Evolutionary conservation across 768 basidiomycete species (phyloP).

Genomic region (Amanita inopinata): DNA sequence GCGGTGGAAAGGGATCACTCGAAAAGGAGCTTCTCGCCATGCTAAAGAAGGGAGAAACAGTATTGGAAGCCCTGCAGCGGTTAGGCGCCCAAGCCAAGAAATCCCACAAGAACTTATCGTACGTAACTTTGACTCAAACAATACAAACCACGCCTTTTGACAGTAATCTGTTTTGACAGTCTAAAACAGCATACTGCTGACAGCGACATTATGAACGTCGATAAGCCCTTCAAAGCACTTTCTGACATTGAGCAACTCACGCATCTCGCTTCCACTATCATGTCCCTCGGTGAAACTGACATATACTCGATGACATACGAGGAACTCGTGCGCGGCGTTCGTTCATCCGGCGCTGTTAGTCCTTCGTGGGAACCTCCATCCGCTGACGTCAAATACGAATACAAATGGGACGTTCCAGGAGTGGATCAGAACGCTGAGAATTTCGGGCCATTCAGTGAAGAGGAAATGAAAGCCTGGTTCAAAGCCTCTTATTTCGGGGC

Average conservation of each 20-base stretch:
- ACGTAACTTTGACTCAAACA: slow-evolving; percentile 6
- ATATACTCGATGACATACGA: slow-evolving; percentile 84
- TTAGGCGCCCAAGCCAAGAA: slow-evolving; percentile 64
- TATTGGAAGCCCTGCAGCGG: slow-evolving; percentile 82
- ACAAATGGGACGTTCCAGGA: slow-evolving; percentile 62
- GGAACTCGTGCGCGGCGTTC: slow-evolving; percentile 68
- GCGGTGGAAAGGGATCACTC: slow-evolving; percentile 53
- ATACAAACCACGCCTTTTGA: neutral
- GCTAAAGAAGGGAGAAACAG: slow-evolving; percentile 85
- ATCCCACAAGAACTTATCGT: slow-evolving; percentile 28
- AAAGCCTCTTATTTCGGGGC: slow-evolving; percentile 75
- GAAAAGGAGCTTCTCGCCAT: slow-evolving; percentile 61
- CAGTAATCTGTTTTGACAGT: neutral
- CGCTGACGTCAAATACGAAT: slow-evolving; percentile 70
- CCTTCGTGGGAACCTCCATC: slow-evolving; percentile 67
- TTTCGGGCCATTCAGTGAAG: slow-evolving; percentile 76
- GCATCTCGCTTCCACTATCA: slow-evolving; percentile 77
- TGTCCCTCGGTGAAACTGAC: slow-evolving; percentile 80
- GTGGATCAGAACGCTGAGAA: slow-evolving; percentile 36
- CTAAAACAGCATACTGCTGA: neutral
- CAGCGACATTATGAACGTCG: slow-evolving; percentile 26
- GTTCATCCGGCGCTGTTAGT: slow-evolving; percentile 61
- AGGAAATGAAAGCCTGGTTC: slow-evolving; percentile 75
- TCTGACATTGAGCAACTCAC: slow-evolving; percentile 72
- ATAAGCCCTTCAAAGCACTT: slow-evolving; percentile 29